Percentiles rank a stretch among this genome's conserved stretches.
Evolutionary conservation across 495 filamentous ascomycete genomes (phyloP).

Genomic region (Immersiella caudata): DNA sequence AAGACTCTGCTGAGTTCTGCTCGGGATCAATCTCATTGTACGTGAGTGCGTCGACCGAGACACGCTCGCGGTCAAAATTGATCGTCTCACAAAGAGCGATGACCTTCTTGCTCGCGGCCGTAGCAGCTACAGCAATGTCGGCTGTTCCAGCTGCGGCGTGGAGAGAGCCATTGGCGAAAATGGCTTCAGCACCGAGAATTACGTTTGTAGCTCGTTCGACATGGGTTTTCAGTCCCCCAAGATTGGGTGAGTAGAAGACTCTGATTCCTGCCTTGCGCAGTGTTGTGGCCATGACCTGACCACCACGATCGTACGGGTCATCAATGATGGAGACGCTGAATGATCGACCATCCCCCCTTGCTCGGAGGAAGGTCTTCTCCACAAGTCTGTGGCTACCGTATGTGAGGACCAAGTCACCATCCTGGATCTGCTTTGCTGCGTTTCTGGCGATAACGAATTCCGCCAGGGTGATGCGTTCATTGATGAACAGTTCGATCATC

Average conservation of each 20-base stretch:
- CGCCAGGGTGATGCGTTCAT: constrained; percentile 83
- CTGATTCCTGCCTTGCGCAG: constrained; percentile 69
- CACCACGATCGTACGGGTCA: constrained; percentile 72
- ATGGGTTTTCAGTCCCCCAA: constrained; percentile 71
- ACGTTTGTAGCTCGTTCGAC: constrained; percentile 77
- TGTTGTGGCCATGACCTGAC: constrained; percentile 69
- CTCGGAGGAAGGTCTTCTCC: constrained; percentile 73
- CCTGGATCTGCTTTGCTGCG: constrained; percentile 67
- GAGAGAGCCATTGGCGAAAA: constrained; percentile 87
- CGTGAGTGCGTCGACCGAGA: constrained; percentile 87
- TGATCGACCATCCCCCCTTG: constrained; percentile 58
- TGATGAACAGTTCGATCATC: constrained; percentile 87
- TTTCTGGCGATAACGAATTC: constrained; percentile 80
- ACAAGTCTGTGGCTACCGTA: constrained; percentile 89
- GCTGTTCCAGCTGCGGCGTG: constrained; percentile 88
- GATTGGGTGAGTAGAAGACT: constrained; percentile 74
- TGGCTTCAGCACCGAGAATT: constrained; percentile 83
- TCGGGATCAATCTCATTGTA: constrained; percentile 84
- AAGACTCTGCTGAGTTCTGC: constrained; percentile 57
- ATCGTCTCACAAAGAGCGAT: constrained; percentile 92
- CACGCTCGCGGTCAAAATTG: constrained; percentile 85
- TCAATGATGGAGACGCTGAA: constrained; percentile 89
- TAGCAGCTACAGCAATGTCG: constrained; percentile 83
- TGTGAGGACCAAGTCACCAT: constrained; percentile 82
- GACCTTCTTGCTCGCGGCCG: constrained; percentile 73